These are phyloP conservation scores for Corylus avellana DNA, from an alignment of 306 rosid genomes.

Conservation along the genomic window DNA sequence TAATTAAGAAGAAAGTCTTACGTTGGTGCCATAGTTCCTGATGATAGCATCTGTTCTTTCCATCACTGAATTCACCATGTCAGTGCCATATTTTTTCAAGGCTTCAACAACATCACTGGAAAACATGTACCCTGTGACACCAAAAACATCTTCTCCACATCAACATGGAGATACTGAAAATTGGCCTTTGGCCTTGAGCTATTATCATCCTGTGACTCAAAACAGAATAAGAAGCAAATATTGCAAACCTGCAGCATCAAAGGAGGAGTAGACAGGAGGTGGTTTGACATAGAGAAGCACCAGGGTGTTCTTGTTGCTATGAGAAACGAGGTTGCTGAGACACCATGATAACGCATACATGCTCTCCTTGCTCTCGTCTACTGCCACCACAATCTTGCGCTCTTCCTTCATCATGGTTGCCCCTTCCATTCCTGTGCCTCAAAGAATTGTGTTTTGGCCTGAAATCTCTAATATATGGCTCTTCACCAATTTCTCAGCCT, in stretches of 20 bases:
- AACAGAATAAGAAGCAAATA: not conserved
- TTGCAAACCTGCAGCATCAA: constrained; percentile 66
- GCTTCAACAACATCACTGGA: constrained; percentile 48
- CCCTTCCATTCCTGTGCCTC: constrained; percentile 26
- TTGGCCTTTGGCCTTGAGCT: not conserved
- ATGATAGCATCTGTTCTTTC: constrained; percentile 63
- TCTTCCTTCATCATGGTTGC: constrained; percentile 36
- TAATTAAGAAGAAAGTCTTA: constrained; percentile 12
- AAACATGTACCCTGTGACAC: constrained; percentile 54
- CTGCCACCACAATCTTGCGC: constrained; percentile 64
- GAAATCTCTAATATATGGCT: not conserved
- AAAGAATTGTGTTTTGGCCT: constrained; percentile 14
- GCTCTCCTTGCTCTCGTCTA: constrained; percentile 86
- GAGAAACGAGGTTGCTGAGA: constrained; percentile 52
- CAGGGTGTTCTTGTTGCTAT: constrained; percentile 42
- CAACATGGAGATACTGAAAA: not conserved
- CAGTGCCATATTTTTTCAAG: constrained; percentile 50
- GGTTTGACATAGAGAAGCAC: constrained; percentile 78
- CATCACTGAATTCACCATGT: constrained; percentile 71
- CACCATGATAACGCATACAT: constrained; percentile 82
- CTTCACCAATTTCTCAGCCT: constrained; percentile 2
- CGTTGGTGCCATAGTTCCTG: constrained; percentile 36
- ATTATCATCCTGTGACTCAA: not conserved
- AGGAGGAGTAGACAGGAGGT: constrained; percentile 52
- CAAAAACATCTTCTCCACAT: not conserved